phyloP scores from a whole-genome alignment of 2,329 filamentous ascomycete species.

The Penicillium griseofulvum region DNA sequence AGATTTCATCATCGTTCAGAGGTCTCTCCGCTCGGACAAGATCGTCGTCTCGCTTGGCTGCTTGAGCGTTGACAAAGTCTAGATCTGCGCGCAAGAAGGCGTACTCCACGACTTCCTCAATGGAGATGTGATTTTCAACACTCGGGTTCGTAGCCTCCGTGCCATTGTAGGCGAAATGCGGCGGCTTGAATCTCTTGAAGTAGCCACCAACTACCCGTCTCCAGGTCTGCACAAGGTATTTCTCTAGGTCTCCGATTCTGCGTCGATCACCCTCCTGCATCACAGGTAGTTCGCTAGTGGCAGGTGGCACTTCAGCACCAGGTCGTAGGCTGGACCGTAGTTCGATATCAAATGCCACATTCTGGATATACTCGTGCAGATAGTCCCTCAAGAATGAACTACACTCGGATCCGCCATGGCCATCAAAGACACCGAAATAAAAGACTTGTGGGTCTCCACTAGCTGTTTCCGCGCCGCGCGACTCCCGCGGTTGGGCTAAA shows the following conservation, averaged over 20 bases:
- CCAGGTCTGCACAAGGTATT: conserved; percentile 71
- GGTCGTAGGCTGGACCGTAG: conserved; percentile 70
- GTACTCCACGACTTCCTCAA: conserved; percentile 69
- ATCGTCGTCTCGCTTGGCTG: conserved; percentile 73
- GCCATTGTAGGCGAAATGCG: conserved; percentile 62
- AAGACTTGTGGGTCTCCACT: conserved; percentile 93
- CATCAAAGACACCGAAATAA: conserved; percentile 96
- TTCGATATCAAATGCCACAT: conserved; percentile 72
- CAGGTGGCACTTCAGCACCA: conserved; percentile 13
- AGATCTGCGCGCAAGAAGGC: conserved; percentile 91
- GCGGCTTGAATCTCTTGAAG: conserved; percentile 83
- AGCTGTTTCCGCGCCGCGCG: conserved; percentile 68
- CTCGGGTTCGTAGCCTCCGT: conserved; percentile 24
- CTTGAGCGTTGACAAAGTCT: conserved; percentile 89
- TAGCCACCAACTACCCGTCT: conserved; percentile 86
- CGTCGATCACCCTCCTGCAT: conserved; percentile 55
- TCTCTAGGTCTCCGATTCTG: conserved; percentile 68
- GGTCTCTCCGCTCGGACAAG: conserved; percentile 69
- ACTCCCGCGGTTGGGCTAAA: conserved; percentile 48
- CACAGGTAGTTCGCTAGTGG: conserved; percentile 43
- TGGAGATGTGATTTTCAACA: conserved; percentile 36
- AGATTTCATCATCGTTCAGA: conserved; percentile 79
- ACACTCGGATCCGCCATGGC: conserved; percentile 87
- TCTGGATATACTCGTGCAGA: conserved; percentile 85
- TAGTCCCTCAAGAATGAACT: conserved; percentile 80